Evolutionary conservation across 345 rosid genomes (phyloP), one percentile per base, ranked within the genome.

Genomic region (Salix arbutifolia): DNA sequence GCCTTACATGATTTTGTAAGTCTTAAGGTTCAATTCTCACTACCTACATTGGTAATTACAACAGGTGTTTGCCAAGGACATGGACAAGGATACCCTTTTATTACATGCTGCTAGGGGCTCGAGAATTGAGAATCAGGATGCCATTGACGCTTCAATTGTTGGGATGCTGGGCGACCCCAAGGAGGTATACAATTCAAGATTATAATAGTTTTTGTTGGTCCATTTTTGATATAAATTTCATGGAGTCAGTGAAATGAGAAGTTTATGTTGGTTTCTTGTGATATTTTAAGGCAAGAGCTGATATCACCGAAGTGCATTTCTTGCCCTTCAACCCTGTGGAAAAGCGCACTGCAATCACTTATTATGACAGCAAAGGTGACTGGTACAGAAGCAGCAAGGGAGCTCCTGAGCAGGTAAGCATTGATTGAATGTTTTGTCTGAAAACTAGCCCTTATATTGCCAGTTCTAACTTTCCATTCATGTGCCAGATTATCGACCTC

Each of bases 311-410:
- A 85, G 83, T 89, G 61, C 98, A 95, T 84, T 95, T 95, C 93
- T 73, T 95, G 26, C 98, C 99, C 23, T 95, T 95, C 85, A 95
- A 95, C 76, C 98, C 98, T 0, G 98, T 95, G 33, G 98, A 89
- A 1, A 95, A 95, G 84, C 93, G 96, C 69, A 95, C 99, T 26
- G 99, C 99, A 3, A 95, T 93, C 48, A 93, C 99, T 58, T 95
- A 93, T 82, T 74, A 83, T 14, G 96, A 93, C 61, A 70, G 71
- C 81, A 77, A 83, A 7, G 98, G 91, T 8, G 86, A 91, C 65
- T 96, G 98, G 99, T 88, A 88, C 73, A 83, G 97, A 50, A 70
- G 88, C 65, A 96, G 99, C 84, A 96, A 96, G 84, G 98, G 98
- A 67, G 96, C 99, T 65, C 98, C 98, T 0, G 99, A 96, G 84